A percentile compares a stretch with the other conserved stretches of the same genome.
Conservation (phyloP, 2,329 filamentous ascomycete species). For the Aphanocladium album region DNA sequence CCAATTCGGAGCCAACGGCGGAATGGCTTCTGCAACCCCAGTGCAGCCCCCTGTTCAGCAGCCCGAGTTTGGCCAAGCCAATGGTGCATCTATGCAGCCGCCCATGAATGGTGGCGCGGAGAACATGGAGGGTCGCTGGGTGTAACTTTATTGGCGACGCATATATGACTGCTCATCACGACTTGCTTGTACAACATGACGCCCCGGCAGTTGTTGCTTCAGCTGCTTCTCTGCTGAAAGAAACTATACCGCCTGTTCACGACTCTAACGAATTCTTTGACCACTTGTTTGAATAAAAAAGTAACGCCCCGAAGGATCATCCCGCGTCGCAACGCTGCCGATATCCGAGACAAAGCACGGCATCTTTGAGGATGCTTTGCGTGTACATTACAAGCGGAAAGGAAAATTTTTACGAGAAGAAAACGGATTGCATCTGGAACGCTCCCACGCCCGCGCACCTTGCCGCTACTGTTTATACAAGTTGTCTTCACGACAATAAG, state of each 20-base stretch:
- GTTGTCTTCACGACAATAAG: conserved; percentile 13
- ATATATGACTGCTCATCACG: conserved; percentile 20
- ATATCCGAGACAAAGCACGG: conserved; percentile 2
- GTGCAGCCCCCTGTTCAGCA: conserved; percentile 16
- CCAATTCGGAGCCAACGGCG: conserved; percentile 28
- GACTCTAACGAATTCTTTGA: conserved; percentile 37
- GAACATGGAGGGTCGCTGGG: conserved; percentile 33
- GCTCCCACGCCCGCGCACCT: neutral
- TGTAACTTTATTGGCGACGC: conserved; percentile 28
- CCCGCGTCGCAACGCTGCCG: neutral
- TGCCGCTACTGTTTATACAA: neutral
- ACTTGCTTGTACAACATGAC: conserved; percentile 31
- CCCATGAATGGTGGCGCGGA: conserved; percentile 23
- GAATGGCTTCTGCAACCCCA: conserved; percentile 28
- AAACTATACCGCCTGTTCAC: conserved; percentile 29
- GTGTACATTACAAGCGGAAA: conserved; percentile 14
- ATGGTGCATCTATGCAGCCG: conserved; percentile 21
- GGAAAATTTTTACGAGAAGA: conserved; percentile 10
- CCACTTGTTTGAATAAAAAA: conserved; percentile 28
- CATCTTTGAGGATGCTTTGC: conserved; percentile 1
- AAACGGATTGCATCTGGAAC: neutral
- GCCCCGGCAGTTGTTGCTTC: conserved; percentile 13
- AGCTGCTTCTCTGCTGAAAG: conserved; percentile 10
- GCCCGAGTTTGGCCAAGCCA: conserved; percentile 10
- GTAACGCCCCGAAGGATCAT: conserved; percentile 16